A percentile compares a stretch with the other conserved stretches of the same genome.
phyloP scores from a whole-genome alignment of 1,284 basidiomycete species.

The Xerocomus minutiporus region DNA sequence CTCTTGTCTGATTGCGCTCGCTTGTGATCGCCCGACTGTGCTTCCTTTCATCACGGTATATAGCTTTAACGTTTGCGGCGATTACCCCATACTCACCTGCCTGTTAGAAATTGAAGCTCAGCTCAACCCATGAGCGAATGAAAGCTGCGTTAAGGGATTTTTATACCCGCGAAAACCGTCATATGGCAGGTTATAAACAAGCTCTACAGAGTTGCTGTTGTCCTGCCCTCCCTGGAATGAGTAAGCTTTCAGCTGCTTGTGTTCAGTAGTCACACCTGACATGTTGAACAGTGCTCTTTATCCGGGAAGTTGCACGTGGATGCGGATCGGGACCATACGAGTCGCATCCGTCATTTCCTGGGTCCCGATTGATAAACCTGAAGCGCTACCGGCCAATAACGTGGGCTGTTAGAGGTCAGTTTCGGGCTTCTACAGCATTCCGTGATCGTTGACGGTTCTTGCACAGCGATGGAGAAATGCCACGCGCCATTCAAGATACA shows the following conservation, averaged over 20 bases:
- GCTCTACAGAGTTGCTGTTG: conserved; percentile 31
- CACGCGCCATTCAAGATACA: conserved; percentile 32
- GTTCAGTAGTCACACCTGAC: conserved; percentile 7
- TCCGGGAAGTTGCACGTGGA: conserved; percentile 32
- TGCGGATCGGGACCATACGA: conserved; percentile 30
- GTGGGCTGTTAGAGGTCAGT: conserved; percentile 34
- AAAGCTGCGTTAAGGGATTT: conserved; percentile 22
- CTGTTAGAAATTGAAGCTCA: conserved; percentile 24
- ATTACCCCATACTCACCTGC: neutral
- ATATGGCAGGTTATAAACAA: conserved; percentile 35
- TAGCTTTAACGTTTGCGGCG: neutral
- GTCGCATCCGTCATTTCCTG: conserved; percentile 26
- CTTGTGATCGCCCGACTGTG: conserved; percentile 33
- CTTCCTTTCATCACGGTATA: conserved; percentile 30
- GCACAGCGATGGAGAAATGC: conserved; percentile 32
- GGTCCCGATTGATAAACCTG: conserved; percentile 29
- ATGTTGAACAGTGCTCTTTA: conserved; percentile 27
- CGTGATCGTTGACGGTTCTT: conserved; percentile 1
- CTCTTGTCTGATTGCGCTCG: conserved; percentile 38
- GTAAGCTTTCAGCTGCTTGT: conserved; percentile 8
- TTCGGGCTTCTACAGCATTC: neutral
- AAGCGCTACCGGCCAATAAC: conserved; percentile 35
- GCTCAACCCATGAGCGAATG: conserved; percentile 23
- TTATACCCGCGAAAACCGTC: conserved; percentile 33
- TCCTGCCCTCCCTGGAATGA: conserved; percentile 36